A percentile compares a stretch with the other conserved stretches of the same genome.
These are phyloP conservation scores for Lyophyllum atratum DNA, from an alignment of 768 basidiomycete genomes.

Conservation along the genomic window DNA sequence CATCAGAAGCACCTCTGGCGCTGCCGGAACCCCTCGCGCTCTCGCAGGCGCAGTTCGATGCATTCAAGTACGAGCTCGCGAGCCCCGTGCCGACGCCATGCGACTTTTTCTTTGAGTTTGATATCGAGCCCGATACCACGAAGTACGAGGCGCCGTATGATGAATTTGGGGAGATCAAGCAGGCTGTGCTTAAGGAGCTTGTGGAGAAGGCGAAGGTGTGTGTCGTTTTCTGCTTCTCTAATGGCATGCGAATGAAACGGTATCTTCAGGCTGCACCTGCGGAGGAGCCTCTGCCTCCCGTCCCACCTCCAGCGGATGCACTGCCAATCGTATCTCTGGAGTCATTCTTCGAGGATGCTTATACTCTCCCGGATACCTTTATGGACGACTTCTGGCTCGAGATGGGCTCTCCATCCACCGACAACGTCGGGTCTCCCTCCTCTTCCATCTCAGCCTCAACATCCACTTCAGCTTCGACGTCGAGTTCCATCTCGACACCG, in stretches of 20 bases:
- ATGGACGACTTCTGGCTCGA: constrained; percentile 11
- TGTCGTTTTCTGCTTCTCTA: neutral
- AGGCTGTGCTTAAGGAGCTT: constrained; percentile 15
- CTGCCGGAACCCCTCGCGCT: neutral
- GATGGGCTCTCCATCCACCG: neutral
- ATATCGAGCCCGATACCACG: constrained; percentile 15
- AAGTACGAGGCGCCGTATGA: constrained; percentile 15
- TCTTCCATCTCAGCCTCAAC: constrained; percentile 4
- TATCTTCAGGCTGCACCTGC: neutral
- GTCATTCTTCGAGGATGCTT: constrained; percentile 3
- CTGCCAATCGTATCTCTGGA: constrained; percentile 1
- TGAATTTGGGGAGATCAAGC: constrained; percentile 20
- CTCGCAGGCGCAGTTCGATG: constrained; percentile 10
- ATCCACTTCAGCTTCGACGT: constrained; percentile 3
- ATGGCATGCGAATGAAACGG: neutral
- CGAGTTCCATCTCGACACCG: neutral
- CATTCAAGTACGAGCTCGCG: constrained; percentile 11
- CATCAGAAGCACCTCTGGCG: neutral
- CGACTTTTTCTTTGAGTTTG: constrained; percentile 19
- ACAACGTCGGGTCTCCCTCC: constrained; percentile 1
- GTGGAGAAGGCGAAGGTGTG: neutral
- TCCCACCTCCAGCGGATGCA: neutral
- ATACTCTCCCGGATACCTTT: constrained; percentile 6
- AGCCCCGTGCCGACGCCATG: constrained; percentile 11
- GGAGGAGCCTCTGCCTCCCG: neutral